Evolutionary conservation across 179 eudicot genomes (phyloP), one percentile per base, ranked within the genome.

Genomic region (Corrigiola litoralis): DNA sequence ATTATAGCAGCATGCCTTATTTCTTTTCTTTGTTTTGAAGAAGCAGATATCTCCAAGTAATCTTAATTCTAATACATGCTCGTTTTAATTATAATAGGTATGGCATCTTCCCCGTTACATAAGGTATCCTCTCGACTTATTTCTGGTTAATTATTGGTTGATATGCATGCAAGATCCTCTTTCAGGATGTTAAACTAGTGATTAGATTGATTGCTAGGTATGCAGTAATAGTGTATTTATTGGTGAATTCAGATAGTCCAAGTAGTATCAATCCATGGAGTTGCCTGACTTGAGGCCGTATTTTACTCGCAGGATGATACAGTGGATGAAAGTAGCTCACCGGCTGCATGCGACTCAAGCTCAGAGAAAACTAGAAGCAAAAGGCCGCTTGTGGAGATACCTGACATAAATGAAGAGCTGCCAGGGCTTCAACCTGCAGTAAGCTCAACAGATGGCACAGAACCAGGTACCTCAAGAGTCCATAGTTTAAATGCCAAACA

Each of bases 401-500:
- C 84, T 1, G 79, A 76, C 63, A 80, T 79, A 4, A 82, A 85
- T 67, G 54, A 68, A 74, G 82, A 76, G 75, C 63, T 72, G 61
- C 79, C 74, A 25, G 76, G 66, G 33, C 69, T 70, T 41, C 81
- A 77, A 46, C 79, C 75, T 68, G 77, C 55, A 50, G 72, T 63
- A 58, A 74, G 75, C 69, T 65, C 81, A 4, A 68, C 68, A 23
- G 84, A 76, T 44, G 66, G 70, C 37, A 75, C 49, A 16, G 83
- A 78, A 54, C 78, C 84, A 16, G 76, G 78, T 65, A 58, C 83
- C 27, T 85, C 95, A 33, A 82, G 79, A 66, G 90, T 94, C 46
- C 83, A 77, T 71, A 88, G 92, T 75, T 71, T 90, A 53, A 86
- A 85, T 58, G 72, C 81, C 58, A 86, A 84, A 20, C 75, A 72